Conservation (phyloP, 345 rosid genomes). For the Eucalyptus globulus region DNA sequence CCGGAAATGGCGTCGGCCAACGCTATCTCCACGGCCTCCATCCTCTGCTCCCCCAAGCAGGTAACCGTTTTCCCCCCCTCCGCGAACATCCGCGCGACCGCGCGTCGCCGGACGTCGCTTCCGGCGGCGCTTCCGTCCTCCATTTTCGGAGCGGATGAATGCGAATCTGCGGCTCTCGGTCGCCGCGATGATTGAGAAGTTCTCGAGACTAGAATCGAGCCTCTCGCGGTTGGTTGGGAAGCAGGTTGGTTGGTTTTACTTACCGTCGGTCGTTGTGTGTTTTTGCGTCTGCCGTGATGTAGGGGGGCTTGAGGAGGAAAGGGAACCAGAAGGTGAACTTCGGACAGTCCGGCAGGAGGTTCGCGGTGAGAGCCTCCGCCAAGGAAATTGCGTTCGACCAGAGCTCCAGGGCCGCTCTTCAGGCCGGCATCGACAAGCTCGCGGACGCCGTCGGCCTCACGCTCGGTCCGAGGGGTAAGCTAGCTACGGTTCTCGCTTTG, state of each 20-base stretch:
- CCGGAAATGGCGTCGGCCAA: slow-evolving; percentile 62
- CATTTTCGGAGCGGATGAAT: neutral
- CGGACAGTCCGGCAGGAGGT: slow-evolving; percentile 32
- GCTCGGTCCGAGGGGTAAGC: slow-evolving; percentile 93
- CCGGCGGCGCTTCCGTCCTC: neutral
- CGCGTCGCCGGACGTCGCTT: neutral
- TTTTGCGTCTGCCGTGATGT: neutral
- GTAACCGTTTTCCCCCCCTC: neutral
- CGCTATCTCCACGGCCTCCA: slow-evolving; percentile 57
- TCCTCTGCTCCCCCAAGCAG: slow-evolving; percentile 67
- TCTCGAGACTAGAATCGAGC: neutral
- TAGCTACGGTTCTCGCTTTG: neutral
- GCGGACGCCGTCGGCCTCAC: slow-evolving; percentile 91
- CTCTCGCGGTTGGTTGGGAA: neutral
- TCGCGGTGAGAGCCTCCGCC: slow-evolving; percentile 63
- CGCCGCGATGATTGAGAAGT: neutral
- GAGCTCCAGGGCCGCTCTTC: slow-evolving; percentile 67
- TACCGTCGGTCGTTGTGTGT: neutral
- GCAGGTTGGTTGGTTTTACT: neutral
- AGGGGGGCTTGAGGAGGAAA: slow-evolving; percentile 43
- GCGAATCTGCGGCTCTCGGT: neutral
- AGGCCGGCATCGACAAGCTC: slow-evolving; percentile 91
- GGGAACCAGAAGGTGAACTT: slow-evolving; percentile 44
- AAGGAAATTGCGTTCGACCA: slow-evolving; percentile 94
- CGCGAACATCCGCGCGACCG: no score